Base-by-base conservation (phyloP, 768 basidiomycete genomes). In the Lactarius sanguifluus region DNA sequence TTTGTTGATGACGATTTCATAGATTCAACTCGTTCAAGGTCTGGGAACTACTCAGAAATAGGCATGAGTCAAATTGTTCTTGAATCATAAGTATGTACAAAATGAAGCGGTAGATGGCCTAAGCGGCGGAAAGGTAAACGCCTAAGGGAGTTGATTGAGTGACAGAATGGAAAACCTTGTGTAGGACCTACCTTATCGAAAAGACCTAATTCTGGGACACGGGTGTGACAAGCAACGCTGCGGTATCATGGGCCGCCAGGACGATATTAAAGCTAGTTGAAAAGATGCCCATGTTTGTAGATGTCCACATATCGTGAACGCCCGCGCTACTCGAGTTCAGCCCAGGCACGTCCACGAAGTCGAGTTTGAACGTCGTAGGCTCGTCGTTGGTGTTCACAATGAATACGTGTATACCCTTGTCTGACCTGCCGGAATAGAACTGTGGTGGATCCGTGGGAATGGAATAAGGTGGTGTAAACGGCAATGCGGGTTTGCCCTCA, bases 251-350 rank as follows among this genome's bases (percentile, higher is more conserved):
- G 0, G 81, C 72, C 2, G 77, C 80, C 38, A 86, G 75, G 43
- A 72, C 77, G 36, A 80, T 71, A 9, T 79, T 76, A 68, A 81
- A 83, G 13, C 69, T 77, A 15, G 73, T 72, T 8, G 73, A 68
- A 69, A 77, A 81, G 2, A 75, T 79, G n/a, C 81, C 81, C 7
- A 84, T 62, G 71, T 83, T 79, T 9, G 68, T 70, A 2, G 78
- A 79, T 5, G 78, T 73, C 84, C 84, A 85, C 85, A 85, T 86
- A 66, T 86, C 83, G 64, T 83, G 83, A 23, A 85, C 69, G 62
- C 74, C 77, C 65, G 68, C 75, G 1, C 67, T 77, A 15, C 74
- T 74, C 8, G 59, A 56, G 2, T 58, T 62, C 7, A 85, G 70
- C 0, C 82, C 81, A 20, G 84, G 82, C 9, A 84, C 80, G 57